Percentiles rank a stretch among this genome's conserved stretches.
Evolutionary conservation across 768 basidiomycete genomes (phyloP).

Genomic region (Hypholoma fasciculare): DNA sequence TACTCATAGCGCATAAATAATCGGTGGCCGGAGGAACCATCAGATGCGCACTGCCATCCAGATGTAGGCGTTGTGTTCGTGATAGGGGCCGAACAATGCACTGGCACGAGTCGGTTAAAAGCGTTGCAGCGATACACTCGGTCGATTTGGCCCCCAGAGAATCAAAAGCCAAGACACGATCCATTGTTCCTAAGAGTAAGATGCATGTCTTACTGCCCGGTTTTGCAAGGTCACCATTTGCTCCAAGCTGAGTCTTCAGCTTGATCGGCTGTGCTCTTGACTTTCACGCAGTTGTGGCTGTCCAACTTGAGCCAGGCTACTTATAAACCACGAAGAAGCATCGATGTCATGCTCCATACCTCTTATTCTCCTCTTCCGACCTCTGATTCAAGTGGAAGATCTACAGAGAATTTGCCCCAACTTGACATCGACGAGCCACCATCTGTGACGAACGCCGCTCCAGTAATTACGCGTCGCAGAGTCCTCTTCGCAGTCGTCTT

Average conservation of each 20-base stretch:
- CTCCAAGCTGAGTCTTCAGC: no score
- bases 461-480: constrained; percentile 27
- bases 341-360: constrained; percentile 15
- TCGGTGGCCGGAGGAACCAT: no score
- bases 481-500: constrained; percentile 36
- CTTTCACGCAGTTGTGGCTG: constrained; percentile 12
- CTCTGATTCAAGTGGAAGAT: background rate
- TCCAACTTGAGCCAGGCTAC: constrained; percentile 9
- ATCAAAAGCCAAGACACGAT: background rate
- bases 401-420: constrained; percentile 5
- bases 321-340: constrained; percentile 17
- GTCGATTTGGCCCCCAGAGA: background rate
- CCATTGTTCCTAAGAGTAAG: background rate
- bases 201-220: background rate
- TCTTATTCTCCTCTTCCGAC: constrained; percentile 11
- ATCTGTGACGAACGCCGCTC: constrained; percentile 14
- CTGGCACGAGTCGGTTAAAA: no score
- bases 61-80: no score
- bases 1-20: no score
- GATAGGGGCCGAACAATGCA: no score
- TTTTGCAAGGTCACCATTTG: no score
- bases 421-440: constrained; percentile 23
- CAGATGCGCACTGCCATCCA: no score
- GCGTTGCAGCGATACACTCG: background rate
- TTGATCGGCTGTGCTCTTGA: background rate